Evolutionary conservation across 345 rosid genomes (phyloP), one percentile per base, ranked within the genome.

Genomic region (Pugionium cornutum): DNA sequence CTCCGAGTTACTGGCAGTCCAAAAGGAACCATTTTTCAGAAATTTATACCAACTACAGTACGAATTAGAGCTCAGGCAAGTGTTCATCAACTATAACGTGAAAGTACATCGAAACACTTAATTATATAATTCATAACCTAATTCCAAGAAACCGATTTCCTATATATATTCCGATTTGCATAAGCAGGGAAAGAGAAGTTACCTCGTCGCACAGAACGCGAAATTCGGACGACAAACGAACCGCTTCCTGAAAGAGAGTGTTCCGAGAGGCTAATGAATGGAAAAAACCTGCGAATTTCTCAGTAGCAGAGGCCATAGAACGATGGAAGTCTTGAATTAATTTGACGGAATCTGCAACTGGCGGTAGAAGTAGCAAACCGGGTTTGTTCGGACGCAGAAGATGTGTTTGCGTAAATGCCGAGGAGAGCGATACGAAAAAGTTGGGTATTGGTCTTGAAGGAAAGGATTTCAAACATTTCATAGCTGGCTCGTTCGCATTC

Each of bases 151-250:
- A 27, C 31, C 18, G 18, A 18, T 42, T 4, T 29, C 34, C 6
- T 44, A 34, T 2, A 36, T 4, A 4, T 3, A 6, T 4, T 3
- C 7, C 70, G 10, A 66, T 34, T 47, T 7, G 34, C 39, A 7
- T 43, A 11, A 53, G 5, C 26, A 54, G 43, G 33, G 31, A 59
- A 25, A 50, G 43, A 36, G 10, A 46, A 33, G 25, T 29, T 72
- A 79, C 90, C 86, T 80, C 81, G 58, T 76, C 75, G 70, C 78
- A 75, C 55, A 82, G 59, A 68, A 62, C 18, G 40, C 55, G 75
- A 64, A 83, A 79, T 48, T 79, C 79, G 10, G 84, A 71, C 34
- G 84, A 80, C 32, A 85, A 58, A 33, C 79, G 78, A 52, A 76
- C 50, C 8, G 83, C 43, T 47, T 76, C 83, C 51, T 76, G 76